These are phyloP conservation scores for Neofusicoccum cordaticola DNA, from an alignment of 2,329 filamentous ascomycete genomes.

Conservation along the genomic window DNA sequence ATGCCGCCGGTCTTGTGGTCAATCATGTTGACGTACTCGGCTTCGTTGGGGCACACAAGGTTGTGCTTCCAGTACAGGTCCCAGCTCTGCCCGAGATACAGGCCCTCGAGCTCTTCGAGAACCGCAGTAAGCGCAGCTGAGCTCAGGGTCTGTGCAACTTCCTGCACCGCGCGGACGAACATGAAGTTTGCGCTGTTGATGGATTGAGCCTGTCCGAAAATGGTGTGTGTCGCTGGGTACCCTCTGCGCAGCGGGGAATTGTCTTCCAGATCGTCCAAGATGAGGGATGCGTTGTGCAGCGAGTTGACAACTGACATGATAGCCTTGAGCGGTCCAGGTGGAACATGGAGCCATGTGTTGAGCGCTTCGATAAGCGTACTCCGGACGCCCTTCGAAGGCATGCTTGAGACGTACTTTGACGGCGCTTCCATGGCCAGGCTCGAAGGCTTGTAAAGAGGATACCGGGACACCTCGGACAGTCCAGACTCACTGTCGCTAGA, in stretches of 20 bases:
- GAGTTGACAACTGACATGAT: constrained; percentile 74
- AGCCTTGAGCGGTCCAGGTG: constrained; percentile 60
- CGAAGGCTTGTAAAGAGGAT: background rate
- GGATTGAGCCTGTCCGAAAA: constrained; percentile 51
- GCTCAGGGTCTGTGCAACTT: constrained; percentile 32
- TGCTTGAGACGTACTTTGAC: background rate
- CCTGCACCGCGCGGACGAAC: constrained; percentile 46
- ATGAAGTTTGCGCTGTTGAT: constrained; percentile 53
- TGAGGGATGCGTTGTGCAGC: constrained; percentile 72
- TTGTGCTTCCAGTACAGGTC: constrained; percentile 50
- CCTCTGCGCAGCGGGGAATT: constrained; percentile 48
- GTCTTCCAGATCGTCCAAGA: constrained; percentile 53
- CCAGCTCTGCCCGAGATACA: constrained; percentile 48
- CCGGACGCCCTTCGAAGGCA: background rate
- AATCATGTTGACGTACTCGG: constrained; percentile 50
- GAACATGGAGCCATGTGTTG: constrained; percentile 71
- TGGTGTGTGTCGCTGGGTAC: constrained; percentile 47
- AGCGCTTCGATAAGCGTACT: constrained; percentile 64
- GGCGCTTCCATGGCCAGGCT: background rate
- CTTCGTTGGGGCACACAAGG: constrained; percentile 44
- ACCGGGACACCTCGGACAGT: background rate
- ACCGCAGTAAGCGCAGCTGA: background rate
- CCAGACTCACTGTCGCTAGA: background rate
- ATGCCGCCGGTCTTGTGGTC: constrained; percentile 51
- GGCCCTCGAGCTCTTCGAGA: constrained; percentile 43